Conservation (phyloP, 257 asterid genomes). For the Solanum chilense region DNA sequence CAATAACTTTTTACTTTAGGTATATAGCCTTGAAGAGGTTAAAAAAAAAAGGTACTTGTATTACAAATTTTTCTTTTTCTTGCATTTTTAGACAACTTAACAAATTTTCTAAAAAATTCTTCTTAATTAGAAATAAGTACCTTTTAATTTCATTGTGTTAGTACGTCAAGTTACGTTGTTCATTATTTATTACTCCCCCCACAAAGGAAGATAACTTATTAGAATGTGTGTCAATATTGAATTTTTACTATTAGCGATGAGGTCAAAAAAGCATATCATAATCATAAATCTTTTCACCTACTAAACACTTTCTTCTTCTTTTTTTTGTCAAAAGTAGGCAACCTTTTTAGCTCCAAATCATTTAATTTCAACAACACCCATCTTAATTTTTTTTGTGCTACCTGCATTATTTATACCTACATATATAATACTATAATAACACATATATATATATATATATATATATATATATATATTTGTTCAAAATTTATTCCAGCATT, state of each 20-base stretch:
- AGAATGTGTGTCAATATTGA: not conserved
- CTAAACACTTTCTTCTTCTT: conserved; percentile 4
- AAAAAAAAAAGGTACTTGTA: not conserved
- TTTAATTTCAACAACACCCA: not conserved
- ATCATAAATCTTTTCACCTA: conserved; percentile 22
- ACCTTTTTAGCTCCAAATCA: conserved; percentile 19
- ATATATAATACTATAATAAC: not conserved
- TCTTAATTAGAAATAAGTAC: not conserved
- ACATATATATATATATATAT: not conserved
- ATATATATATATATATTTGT: not conserved
- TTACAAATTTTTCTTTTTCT: not conserved
- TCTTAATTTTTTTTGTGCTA: not conserved
- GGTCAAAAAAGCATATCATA: conserved; percentile 6
- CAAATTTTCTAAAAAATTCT: not conserved
- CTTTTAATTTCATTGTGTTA: not conserved
- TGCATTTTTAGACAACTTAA: not conserved
- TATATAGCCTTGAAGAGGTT: not conserved
- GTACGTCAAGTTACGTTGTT: not conserved
- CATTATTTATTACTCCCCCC: not conserved
- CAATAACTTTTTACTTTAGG: not conserved
- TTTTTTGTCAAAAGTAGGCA: conserved; percentile 23
- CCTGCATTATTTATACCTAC: not conserved
- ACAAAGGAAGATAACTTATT: not conserved
- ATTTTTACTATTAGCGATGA: conserved; percentile 13
- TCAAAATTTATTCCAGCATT: not conserved